Evolutionary conservation across 106 monocot genomes (phyloP).

Genomic region (Triglochin maritima): DNA sequence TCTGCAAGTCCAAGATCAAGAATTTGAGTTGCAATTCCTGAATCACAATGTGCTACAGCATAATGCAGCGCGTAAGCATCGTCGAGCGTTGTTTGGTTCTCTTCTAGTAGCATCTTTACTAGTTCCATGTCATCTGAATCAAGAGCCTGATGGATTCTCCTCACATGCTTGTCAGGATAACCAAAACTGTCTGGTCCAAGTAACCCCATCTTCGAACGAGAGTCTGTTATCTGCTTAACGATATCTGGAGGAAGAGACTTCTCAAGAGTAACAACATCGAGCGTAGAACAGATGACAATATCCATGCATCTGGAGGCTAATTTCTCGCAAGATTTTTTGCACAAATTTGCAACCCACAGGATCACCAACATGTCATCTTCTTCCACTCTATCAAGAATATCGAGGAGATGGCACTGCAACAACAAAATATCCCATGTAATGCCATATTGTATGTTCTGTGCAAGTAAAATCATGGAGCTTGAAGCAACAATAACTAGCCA

Average conservation of each 20-base stretch:
- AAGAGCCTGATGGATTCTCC: conserved; percentile 52
- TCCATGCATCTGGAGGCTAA: conserved; percentile 42
- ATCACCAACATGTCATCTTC: conserved; percentile 45
- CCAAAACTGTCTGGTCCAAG: conserved; percentile 1
- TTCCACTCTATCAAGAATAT: conserved; percentile 46
- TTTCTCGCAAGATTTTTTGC: conserved; percentile 24
- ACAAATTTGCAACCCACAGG: conserved; percentile 47
- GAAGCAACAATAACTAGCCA: too few species aligned
- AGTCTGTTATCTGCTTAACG: conserved; percentile 34
- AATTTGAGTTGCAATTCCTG: conserved; percentile 48
- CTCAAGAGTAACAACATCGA: conserved; percentile 55
- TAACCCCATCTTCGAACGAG: conserved; percentile 7
- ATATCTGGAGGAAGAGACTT: conserved; percentile 50
- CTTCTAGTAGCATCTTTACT: conserved; percentile 61
- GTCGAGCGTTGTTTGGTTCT: conserved; percentile 47
- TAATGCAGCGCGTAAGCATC: conserved; percentile 83
- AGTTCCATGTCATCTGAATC: conserved; percentile 83
- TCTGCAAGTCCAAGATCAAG: conserved; percentile 56
- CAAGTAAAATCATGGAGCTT: too few species aligned
- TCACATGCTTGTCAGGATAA: conserved; percentile 37
- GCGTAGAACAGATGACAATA: conserved; percentile 30
- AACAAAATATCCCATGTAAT: background rate
- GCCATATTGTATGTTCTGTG: too few species aligned
- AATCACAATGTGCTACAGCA: conserved; percentile 63
- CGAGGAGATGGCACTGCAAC: conserved; percentile 70